These are phyloP conservation scores for Gillenia trifoliata DNA, from an alignment of 306 rosid genomes.

Conservation along the genomic window DNA sequence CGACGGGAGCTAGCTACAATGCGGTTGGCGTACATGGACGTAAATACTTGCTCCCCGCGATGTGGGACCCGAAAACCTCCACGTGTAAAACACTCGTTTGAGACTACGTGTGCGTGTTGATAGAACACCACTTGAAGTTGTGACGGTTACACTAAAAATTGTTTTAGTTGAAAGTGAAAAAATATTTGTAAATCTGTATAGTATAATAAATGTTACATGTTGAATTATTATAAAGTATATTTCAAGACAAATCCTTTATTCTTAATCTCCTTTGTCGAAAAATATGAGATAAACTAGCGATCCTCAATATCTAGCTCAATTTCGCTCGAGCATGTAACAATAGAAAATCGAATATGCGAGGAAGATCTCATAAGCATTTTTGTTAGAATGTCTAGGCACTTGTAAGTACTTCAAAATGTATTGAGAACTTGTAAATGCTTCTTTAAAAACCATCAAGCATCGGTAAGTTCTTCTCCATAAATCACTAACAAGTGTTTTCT, in stretches of 20 bases:
- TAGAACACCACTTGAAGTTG: neutral
- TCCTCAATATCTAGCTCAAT: too few species aligned
- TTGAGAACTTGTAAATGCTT: neutral
- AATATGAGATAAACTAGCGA: too few species aligned
- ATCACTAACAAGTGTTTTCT: neutral
- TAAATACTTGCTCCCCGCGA: conserved; percentile 37
- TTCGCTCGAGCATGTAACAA: too few species aligned
- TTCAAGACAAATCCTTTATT: too few species aligned
- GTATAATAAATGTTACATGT: too few species aligned
- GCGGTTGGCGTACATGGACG: conserved; percentile 31
- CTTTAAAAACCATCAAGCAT: neutral
- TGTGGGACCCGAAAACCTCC: conserved; percentile 50
- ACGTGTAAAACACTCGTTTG: conserved; percentile 40
- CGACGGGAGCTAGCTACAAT: conserved; percentile 34
- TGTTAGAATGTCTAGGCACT: neutral
- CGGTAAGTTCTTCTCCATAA: too few species aligned
- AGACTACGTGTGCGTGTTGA: neutral
- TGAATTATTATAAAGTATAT: too few species aligned
- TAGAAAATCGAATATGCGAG: too few species aligned
- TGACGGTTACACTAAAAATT: too few species aligned
- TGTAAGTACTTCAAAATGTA: neutral
- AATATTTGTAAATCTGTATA: neutral
- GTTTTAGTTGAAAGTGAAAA: neutral
- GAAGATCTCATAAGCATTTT: neutral
- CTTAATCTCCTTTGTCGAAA: too few species aligned